These are phyloP conservation scores for Colletotrichum sp. DNA, from an alignment of 2,329 filamentous ascomycete genomes.

Conservation along the genomic window DNA sequence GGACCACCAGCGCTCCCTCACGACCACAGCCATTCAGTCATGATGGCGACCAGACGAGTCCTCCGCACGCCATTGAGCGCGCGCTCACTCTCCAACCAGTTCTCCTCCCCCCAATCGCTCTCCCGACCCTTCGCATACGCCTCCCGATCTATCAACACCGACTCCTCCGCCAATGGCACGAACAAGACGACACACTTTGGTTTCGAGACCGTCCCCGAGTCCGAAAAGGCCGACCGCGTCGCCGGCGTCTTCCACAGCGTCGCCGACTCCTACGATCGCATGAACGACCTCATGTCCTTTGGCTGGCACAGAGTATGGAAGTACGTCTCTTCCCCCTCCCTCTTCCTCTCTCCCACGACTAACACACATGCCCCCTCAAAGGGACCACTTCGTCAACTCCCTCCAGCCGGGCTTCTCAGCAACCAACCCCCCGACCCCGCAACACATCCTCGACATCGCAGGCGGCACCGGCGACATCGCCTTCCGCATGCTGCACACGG, in stretches of 20 bases:
- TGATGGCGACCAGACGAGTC: slow-evolving; percentile 7
- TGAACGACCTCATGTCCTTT: slow-evolving; percentile 99
- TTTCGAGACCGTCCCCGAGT: slow-evolving; percentile 82
- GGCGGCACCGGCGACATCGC: slow-evolving; percentile 98
- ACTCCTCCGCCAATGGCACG: slow-evolving; percentile 33
- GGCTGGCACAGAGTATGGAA: slow-evolving; percentile 97
- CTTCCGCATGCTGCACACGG: slow-evolving; percentile 92
- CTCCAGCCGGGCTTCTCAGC: slow-evolving; percentile 78
- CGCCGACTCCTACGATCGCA: slow-evolving; percentile 91
- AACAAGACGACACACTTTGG: slow-evolving; percentile 85
- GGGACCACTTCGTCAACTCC: slow-evolving; percentile 89
- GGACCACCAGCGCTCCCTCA: slow-evolving; percentile 11
- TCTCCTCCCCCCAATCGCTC: background rate
- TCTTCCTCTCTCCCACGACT: background rate
- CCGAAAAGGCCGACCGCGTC: slow-evolving; percentile 75
- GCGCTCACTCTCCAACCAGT: background rate
- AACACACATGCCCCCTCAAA: slow-evolving; percentile 28
- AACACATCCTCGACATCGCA: slow-evolving; percentile 91
- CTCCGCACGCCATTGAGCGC: slow-evolving; percentile 11
- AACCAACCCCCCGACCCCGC: slow-evolving; percentile 48
- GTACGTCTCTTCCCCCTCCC: slow-evolving; percentile 40
- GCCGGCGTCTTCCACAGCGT: slow-evolving; percentile 94
- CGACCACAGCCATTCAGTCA: background rate
- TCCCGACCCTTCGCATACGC: slow-evolving; percentile 31
- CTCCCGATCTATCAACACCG: slow-evolving; percentile 27